A percentile compares a stretch with the other conserved stretches of the same genome.
Conservation (phyloP, 2,329 filamentous ascomycete species). For the Fusarium sp. region DNA sequence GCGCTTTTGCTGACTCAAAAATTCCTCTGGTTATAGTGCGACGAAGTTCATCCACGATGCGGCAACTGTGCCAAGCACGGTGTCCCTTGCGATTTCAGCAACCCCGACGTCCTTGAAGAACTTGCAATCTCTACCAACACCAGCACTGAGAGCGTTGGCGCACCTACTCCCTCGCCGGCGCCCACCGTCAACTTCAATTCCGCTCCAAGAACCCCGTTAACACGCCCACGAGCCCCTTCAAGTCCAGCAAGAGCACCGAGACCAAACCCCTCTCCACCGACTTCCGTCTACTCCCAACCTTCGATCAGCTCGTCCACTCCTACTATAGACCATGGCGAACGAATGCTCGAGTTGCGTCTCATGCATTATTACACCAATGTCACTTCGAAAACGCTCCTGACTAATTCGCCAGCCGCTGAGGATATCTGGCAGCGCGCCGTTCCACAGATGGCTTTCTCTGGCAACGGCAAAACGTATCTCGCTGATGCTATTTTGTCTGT, state of each 20-base stretch:
- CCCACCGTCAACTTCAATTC: slow-evolving; percentile 35
- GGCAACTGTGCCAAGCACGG: slow-evolving; percentile 76
- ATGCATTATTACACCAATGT: slow-evolving; percentile 73
- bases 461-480: slow-evolving; percentile 66
- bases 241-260: slow-evolving; percentile 34
- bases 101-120: slow-evolving; percentile 59
- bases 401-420: slow-evolving; percentile 62
- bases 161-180: slow-evolving; percentile 41
- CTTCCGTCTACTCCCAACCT: slow-evolving; percentile 51
- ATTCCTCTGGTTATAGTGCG: slow-evolving; percentile 60
- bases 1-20: slow-evolving; percentile 27
- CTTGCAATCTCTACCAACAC: slow-evolving; percentile 55
- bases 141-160: slow-evolving; percentile 42
- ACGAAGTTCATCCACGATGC: slow-evolving; percentile 73
- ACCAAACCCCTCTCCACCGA: slow-evolving; percentile 44
- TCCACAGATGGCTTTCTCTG: slow-evolving; percentile 69
- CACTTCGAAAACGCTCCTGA: slow-evolving; percentile 69
- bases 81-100: slow-evolving; percentile 73
- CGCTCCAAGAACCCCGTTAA: slow-evolving; percentile 41
- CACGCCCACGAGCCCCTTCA: slow-evolving; percentile 39
- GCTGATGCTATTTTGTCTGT: slow-evolving; percentile 73
- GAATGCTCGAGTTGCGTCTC: slow-evolving; percentile 69
- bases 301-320: slow-evolving; percentile 44
- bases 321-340: slow-evolving; percentile 53
- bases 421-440: slow-evolving; percentile 70